phyloP scores from a whole-genome alignment of 2,329 filamentous ascomycete genomes.

The Nakataea oryzae region DNA sequence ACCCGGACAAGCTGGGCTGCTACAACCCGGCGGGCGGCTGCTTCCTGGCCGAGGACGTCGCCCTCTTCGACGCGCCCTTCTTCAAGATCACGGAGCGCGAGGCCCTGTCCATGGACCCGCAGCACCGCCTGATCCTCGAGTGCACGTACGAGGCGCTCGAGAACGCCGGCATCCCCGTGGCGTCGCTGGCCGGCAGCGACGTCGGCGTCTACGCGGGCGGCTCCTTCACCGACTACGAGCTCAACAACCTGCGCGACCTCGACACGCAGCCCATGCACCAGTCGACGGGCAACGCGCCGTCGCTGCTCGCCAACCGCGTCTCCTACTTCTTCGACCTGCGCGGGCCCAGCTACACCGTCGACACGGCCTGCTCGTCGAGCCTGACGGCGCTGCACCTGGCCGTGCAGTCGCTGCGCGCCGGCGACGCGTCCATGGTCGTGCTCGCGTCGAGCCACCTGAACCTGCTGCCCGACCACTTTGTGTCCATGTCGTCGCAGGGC shows the following conservation, averaged over 20 bases:
- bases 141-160: conserved; percentile 23
- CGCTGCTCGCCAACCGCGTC: conserved; percentile 10
- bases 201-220: conserved; percentile 21
- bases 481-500: conserved; percentile 9
- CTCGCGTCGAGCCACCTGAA: conserved; percentile 6
- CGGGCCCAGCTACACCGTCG: conserved; percentile 9
- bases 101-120: conserved; percentile 22
- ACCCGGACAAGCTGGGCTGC: conserved; percentile 19
- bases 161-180: conserved; percentile 18
- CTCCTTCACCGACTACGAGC: conserved; percentile 8
- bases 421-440: conserved; percentile 6
- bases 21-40: conserved; percentile 21
- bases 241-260: conserved; percentile 10
- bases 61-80: conserved; percentile 20
- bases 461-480: conserved; percentile 7
- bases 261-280: conserved; percentile 13
- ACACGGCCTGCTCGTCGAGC: conserved; percentile 11
- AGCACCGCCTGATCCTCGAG: conserved; percentile 20
- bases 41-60: conserved; percentile 18
- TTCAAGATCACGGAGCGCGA: conserved; percentile 25
- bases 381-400: conserved; percentile 9
- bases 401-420: conserved; percentile 6
- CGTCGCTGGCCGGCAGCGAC: conserved; percentile 16
- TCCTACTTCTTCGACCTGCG: conserved; percentile 13
- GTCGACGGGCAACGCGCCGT: conserved; percentile 13